Conservation (phyloP, 805 yeast species). For the Ascoidea tarda region DNA sequence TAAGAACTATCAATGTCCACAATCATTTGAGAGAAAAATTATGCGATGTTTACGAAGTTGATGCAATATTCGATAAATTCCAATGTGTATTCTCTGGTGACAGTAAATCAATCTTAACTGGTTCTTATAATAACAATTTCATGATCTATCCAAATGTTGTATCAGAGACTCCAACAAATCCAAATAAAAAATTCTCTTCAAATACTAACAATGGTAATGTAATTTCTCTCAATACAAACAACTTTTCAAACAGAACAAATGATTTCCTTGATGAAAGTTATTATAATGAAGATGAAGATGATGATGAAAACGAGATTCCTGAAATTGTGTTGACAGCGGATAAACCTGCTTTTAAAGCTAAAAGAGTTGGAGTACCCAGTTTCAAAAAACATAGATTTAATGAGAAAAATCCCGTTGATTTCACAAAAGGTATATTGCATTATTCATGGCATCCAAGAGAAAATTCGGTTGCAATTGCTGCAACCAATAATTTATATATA, state of each 20-base stretch:
- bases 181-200: constrained; percentile 26
- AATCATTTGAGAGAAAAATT: constrained; percentile 86
- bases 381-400: constrained; percentile 26
- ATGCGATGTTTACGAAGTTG: constrained; percentile 97
- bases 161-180: constrained; percentile 32
- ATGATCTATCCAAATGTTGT: constrained; percentile 89
- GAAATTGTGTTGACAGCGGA: constrained; percentile 94
- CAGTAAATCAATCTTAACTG: constrained; percentile 85
- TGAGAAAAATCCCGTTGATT: constrained; percentile 49
- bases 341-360: constrained; percentile 85
- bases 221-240: neutral
- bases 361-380: constrained; percentile 36
- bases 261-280: constrained; percentile 24
- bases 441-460: constrained; percentile 98
- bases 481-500: constrained; percentile 86
- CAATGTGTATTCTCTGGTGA: constrained; percentile 95
- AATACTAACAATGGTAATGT: neutral
- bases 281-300: constrained; percentile 12
- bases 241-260: constrained; percentile 6
- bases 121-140: constrained; percentile 92
- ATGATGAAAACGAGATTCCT: constrained; percentile 7
- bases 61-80: constrained; percentile 95
- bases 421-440: constrained; percentile 87
- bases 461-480: constrained; percentile 94
- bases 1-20: constrained; percentile 89